Conservation (phyloP, 192 early-diverging fungal species). For the Coemansia sp. region DNA sequence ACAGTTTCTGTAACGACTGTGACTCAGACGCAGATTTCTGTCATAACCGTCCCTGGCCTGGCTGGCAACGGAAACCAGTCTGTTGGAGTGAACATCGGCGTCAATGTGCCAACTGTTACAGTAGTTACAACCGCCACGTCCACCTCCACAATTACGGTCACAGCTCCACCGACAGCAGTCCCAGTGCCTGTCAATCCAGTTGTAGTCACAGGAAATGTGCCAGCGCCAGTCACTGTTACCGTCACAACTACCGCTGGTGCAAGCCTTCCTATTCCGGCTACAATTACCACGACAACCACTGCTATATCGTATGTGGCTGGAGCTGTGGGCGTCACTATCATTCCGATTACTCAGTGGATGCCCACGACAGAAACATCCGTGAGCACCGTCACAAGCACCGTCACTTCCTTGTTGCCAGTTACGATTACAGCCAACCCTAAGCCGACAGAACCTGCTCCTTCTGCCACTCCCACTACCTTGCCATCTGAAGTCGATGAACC, state of each 20-base stretch:
- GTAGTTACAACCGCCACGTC: not conserved
- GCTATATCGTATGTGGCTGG: not conserved
- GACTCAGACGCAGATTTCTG: not conserved
- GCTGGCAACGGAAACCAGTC: not conserved
- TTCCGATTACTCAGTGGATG: slow-evolving; percentile 6
- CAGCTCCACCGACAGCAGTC: not conserved
- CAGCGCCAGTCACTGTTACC: not conserved
- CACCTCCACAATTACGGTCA: not conserved
- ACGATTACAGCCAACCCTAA: not conserved
- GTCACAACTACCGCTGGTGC: not conserved
- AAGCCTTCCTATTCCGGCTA: not conserved
- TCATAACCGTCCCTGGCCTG: not conserved
- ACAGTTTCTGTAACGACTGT: not conserved
- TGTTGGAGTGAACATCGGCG: not conserved
- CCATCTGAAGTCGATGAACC: not conserved
- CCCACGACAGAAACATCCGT: not conserved
- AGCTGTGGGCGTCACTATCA: not conserved
- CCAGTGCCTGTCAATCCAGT: not conserved
- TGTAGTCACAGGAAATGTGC: not conserved
- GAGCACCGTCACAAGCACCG: not conserved
- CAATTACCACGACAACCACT: not conserved
- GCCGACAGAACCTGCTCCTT: not conserved
- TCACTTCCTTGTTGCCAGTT: not conserved
- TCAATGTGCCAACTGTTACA: not conserved
- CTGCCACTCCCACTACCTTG: not conserved